Evolutionary conservation across 2,329 filamentous ascomycete genomes (phyloP).

Genomic region (Fusarium austroafricanum): DNA sequence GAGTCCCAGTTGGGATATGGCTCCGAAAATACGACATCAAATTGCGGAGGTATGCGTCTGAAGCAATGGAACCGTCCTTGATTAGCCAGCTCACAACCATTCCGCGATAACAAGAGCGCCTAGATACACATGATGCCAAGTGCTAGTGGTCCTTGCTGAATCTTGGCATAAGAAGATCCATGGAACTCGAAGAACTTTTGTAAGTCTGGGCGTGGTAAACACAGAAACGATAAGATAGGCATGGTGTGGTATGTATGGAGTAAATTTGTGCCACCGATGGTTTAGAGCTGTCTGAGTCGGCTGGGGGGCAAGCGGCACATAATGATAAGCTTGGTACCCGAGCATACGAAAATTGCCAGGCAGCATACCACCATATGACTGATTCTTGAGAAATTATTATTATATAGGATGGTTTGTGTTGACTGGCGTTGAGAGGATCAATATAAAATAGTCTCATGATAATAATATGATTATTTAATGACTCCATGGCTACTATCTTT

Average conservation of each 20-base stretch:
- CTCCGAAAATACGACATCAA: constrained; percentile 22
- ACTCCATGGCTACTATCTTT: too few relatives aligned
- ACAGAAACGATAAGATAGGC: constrained; percentile 28
- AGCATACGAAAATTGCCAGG: constrained; percentile 22
- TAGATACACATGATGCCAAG: constrained; percentile 23
- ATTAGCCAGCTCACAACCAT: constrained; percentile 12
- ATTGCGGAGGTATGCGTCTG: constrained; percentile 6
- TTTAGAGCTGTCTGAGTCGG: background rate
- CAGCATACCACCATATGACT: background rate
- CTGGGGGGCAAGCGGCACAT: background rate
- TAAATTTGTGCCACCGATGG: background rate
- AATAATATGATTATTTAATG: background rate
- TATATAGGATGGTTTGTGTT: too few relatives aligned
- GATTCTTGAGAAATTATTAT: background rate
- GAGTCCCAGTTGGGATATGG: constrained; percentile 27
- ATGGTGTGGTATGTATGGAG: background rate
- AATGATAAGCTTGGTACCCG: constrained; percentile 1
- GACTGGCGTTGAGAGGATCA: background rate
- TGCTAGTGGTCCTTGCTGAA: constrained; percentile 7
- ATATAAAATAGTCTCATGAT: background rate
- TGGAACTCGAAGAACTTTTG: constrained; percentile 34
- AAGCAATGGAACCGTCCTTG: constrained; percentile 7
- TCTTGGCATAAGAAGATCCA: constrained; percentile 21
- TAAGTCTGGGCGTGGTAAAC: constrained; percentile 35
- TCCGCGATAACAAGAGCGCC: constrained; percentile 36